Conservation (phyloP, 1,139 yeast genomes). For the Meyerozyma carpophila region DNA sequence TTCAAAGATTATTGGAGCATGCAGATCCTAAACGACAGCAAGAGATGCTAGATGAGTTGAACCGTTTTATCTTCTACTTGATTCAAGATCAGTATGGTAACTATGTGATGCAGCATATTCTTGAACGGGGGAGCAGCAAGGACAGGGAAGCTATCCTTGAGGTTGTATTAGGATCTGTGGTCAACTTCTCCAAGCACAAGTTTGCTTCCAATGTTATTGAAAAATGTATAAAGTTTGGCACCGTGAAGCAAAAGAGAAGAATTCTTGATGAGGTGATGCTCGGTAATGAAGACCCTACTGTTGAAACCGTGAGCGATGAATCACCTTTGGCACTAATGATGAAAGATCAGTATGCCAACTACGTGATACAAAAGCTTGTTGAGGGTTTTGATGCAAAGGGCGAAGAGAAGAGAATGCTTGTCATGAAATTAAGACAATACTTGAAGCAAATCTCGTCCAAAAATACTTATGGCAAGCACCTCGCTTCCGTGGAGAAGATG, state of each 20-base stretch:
- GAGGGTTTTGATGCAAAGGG: constrained; percentile 67
- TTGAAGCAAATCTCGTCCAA: constrained; percentile 52
- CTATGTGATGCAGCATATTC: constrained; percentile 92
- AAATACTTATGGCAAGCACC: constrained; percentile 69
- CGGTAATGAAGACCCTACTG: constrained; percentile 37
- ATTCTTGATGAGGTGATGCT: constrained; percentile 60
- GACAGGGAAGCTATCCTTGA: constrained; percentile 38
- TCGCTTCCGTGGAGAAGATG: constrained; percentile 82
- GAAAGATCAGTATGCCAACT: constrained; percentile 96
- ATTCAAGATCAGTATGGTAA: constrained; percentile 97
- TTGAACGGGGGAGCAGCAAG: constrained; percentile 65
- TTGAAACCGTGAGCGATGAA: constrained; percentile 42
- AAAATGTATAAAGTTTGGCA: constrained; percentile 78
- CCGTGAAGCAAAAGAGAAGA: constrained; percentile 51
- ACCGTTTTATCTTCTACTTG: constrained; percentile 65
- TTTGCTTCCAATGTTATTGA: constrained; percentile 98
- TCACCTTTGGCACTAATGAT: constrained; percentile 79
- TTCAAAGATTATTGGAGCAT: constrained; percentile 84
- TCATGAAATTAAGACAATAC: constrained; percentile 57
- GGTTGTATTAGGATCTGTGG: constrained; percentile 53
- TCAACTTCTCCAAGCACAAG: constrained; percentile 85
- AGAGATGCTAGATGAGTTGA: constrained; percentile 64
- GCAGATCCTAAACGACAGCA: constrained; percentile 59
- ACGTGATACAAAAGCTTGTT: constrained; percentile 90
- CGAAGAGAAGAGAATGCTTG: constrained; percentile 57